A percentile compares a stretch with the other conserved stretches of the same genome.
phyloP scores from a whole-genome alignment of 192 early-diverging fungal species.

The Linnemannia elongata region DNA sequence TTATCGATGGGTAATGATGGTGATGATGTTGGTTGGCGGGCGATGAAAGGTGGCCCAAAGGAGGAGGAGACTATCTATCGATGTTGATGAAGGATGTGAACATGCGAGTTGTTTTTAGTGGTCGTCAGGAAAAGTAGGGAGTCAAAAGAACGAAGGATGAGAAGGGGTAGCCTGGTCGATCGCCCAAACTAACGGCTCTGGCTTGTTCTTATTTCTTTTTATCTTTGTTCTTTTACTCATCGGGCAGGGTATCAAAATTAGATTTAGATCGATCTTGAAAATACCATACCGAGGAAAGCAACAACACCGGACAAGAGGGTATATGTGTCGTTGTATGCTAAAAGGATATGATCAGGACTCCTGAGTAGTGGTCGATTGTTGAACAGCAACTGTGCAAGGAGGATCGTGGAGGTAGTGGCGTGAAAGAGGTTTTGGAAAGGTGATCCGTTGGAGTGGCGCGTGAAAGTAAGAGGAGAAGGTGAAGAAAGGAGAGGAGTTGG shows the following conservation, averaged over 20 bases:
- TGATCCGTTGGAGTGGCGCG: background rate
- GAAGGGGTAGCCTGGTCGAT: background rate
- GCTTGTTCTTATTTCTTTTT: too few relatives aligned
- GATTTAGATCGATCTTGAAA: too few relatives aligned
- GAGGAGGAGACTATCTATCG: background rate
- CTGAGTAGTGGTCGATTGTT: too few relatives aligned
- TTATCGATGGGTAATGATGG: background rate
- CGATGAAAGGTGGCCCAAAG: background rate
- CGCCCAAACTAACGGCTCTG: background rate
- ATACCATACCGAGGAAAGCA: too few relatives aligned
- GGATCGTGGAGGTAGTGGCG: background rate
- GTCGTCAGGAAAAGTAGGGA: too few relatives aligned
- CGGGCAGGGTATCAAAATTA: too few relatives aligned
- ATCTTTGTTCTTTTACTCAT: too few relatives aligned
- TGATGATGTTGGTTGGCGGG: background rate
- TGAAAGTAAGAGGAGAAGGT: background rate
- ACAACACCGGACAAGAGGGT: too few relatives aligned
- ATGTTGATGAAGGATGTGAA: background rate
- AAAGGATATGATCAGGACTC: too few relatives aligned
- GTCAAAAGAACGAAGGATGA: background rate
- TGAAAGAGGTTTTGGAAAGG: background rate
- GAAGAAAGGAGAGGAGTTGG: background rate
- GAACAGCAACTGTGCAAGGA: background rate
- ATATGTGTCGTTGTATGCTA: too few relatives aligned
- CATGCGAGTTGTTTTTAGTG: background rate